Conservation (phyloP, 441 rosid species). For the Pelargonium cotyledonis region DNA sequence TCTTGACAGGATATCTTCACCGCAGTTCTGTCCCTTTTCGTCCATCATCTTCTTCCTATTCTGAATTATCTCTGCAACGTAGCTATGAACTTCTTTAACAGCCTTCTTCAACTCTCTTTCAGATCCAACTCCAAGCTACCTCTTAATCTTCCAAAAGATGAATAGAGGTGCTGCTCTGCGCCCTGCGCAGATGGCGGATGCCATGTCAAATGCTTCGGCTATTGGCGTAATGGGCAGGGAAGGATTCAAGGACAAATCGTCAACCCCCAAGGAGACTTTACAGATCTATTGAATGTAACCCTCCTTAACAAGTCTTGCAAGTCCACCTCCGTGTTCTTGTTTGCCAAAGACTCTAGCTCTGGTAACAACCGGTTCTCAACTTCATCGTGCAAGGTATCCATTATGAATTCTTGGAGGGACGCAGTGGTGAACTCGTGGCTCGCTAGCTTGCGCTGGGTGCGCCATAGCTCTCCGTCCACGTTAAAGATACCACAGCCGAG, state of each 20-base stretch:
- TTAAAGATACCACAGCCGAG: constrained; percentile 66
- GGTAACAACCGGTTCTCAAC: constrained; percentile 35
- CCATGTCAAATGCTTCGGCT: constrained; percentile 50
- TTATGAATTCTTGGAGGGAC: constrained; percentile 33
- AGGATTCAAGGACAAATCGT: constrained; percentile 32
- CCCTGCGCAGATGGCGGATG: constrained; percentile 52
- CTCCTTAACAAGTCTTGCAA: constrained; percentile 48
- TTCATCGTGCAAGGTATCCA: constrained; percentile 31
- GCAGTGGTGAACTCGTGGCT: constrained; percentile 45
- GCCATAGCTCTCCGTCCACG: constrained; percentile 53
- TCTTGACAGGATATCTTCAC: constrained; percentile 47
- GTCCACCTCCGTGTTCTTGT: constrained; percentile 26
- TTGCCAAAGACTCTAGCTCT: constrained; percentile 26
- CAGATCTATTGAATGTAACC: constrained; percentile 40
- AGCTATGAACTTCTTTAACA: constrained; percentile 38
- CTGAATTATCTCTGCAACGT: constrained; percentile 35
- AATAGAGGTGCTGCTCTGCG: constrained; percentile 59
- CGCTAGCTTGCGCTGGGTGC: constrained; percentile 42
- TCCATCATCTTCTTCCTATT: constrained; percentile 29
- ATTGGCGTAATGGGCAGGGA: constrained; percentile 31
- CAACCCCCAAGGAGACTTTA: constrained; percentile 46
- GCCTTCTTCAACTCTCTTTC: constrained; percentile 54
- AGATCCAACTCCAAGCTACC: constrained; percentile 51
- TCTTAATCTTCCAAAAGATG: constrained; percentile 65
- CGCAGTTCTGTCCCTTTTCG: neutral